Conservation (phyloP, 768 basidiomycete species). For the Rubroboletus pulcherrimus region DNA sequence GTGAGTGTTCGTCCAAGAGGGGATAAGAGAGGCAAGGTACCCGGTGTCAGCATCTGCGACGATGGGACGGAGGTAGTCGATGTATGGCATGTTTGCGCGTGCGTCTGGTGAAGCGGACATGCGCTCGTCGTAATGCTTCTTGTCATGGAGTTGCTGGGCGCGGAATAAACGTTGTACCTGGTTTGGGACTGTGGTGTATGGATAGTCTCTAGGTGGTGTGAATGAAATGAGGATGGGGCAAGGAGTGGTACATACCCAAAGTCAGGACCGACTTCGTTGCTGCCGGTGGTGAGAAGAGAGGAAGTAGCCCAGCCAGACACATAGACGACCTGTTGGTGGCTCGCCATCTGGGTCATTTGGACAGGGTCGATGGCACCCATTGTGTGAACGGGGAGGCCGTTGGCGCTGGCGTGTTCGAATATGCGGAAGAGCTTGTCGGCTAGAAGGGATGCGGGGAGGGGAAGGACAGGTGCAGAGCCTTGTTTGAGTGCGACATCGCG, state of each 20-base stretch:
- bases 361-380: slow-evolving; percentile 93
- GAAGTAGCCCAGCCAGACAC: slow-evolving; percentile 92
- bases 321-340: slow-evolving; percentile 81
- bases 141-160: slow-evolving; percentile 89
- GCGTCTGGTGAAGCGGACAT: slow-evolving; percentile 60
- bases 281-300: slow-evolving; percentile 82
- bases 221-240: background rate
- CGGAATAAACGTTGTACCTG: slow-evolving; percentile 90
- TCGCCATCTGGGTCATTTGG: slow-evolving; percentile 94
- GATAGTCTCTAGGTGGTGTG: slow-evolving; percentile 66
- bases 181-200: slow-evolving; percentile 94
- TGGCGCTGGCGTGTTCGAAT: slow-evolving; percentile 58
- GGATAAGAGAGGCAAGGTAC: slow-evolving; percentile 37
- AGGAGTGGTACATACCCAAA: slow-evolving; percentile 51
- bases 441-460: slow-evolving; percentile 71
- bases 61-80: slow-evolving; percentile 89
- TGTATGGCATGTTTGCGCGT: slow-evolving; percentile 66
- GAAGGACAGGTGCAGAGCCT: slow-evolving; percentile 76
- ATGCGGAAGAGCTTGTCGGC: slow-evolving; percentile 81
- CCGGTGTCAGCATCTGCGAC: slow-evolving; percentile 95
- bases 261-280: slow-evolving; percentile 91
- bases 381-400: slow-evolving; percentile 75
- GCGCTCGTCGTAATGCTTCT: slow-evolving; percentile 88
- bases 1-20: slow-evolving; percentile 3
- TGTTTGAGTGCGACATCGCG: slow-evolving; percentile 84